Percentiles rank a stretch among this genome's conserved stretches.
Conservation (phyloP, 495 filamentous ascomycete genomes). For the Rhizodiscina lignyota region DNA sequence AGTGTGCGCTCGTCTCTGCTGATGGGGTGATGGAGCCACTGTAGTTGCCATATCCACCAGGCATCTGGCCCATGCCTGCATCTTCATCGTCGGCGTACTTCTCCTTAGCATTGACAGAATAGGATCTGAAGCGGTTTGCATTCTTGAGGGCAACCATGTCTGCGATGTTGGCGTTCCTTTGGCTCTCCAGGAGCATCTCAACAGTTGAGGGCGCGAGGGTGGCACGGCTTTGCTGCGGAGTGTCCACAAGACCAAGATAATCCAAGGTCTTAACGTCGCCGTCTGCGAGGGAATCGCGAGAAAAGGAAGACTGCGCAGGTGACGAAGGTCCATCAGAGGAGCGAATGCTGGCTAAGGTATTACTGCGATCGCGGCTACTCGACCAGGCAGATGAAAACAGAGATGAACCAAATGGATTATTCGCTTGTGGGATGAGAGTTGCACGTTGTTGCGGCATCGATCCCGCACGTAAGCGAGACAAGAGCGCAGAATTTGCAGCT, state of each 20-base stretch:
- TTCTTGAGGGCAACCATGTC: conserved; percentile 61
- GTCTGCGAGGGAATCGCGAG: conserved; percentile 70
- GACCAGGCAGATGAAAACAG: conserved; percentile 81
- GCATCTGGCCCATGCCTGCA: conserved; percentile 44
- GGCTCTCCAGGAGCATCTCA: conserved; percentile 31
- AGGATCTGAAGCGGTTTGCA: conserved; percentile 80
- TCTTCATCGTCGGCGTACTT: conserved; percentile 93
- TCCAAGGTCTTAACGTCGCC: conserved; percentile 89
- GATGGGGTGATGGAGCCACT: conserved; percentile 56
- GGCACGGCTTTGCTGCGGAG: conserved; percentile 64
- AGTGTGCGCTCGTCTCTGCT: conserved; percentile 48
- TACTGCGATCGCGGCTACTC: conserved; percentile 51
- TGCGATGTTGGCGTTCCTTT: conserved; percentile 44
- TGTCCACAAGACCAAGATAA: conserved; percentile 89
- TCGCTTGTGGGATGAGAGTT: conserved; percentile 35
- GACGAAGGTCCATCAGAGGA: conserved; percentile 84
- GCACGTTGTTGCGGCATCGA: conserved; percentile 85
- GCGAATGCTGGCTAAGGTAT: conserved; percentile 71
- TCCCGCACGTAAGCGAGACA: conserved; percentile 81
- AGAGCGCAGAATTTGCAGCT: conserved; percentile 45
- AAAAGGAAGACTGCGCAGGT: conserved; percentile 77
- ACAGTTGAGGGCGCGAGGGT: conserved; percentile 43
- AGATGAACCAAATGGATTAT: conserved; percentile 72
- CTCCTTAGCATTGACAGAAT: conserved; percentile 96
- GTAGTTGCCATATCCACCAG: conserved; percentile 36